Base-by-base conservation (phyloP, 140 eudicot genomes). In the Anethum foeniculum region DNA sequence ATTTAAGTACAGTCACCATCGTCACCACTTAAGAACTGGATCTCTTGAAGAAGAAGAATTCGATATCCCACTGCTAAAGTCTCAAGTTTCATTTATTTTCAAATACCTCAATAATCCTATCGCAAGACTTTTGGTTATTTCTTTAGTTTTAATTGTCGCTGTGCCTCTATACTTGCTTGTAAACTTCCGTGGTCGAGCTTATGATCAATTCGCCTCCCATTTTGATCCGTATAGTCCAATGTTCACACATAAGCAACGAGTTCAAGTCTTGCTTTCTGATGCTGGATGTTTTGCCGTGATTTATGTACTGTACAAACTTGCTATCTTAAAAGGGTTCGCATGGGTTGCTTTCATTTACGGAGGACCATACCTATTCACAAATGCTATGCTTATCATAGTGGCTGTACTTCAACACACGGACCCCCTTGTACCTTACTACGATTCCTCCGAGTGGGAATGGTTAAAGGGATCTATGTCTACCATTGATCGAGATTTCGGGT, bases 311-410 rank as follows among this genome's bases (percentile, higher is more conserved):
- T 58, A 58, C 67, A 58, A 58, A 58, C 67, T 58, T 23, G 67
- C 67, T 23, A 23, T 58, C 4, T 8, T 58, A 0, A 58, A 58
- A 58, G 67, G 67, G 13, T 58, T 58, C 14, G 67, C 30, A 58
- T 58, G 67, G 67, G 67, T 58, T 0, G 67, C 67, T 58, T 58
- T 58, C 30, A 58, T 58, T 23, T 58, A 58, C 4, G 67, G 67
- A 58, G 67, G 67, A 58, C 67, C 67, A 1, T 58, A 58, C 67
- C 67, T 58, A 58, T 58, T 58, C 67, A 58, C 67, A 58, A 58
- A 58, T 7, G 67, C 67, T 2, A 58, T 58, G 67, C 67, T 58
- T 23, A 58, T 58, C 30, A 58, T 58, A 6, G 67, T 58, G 30
- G 67, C 67, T 2, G 67, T 58, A 23, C 67, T 58, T 58, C 67